Evolutionary conservation across 2,329 filamentous ascomycete species (phyloP).

Genomic region (Pyrenochaeta sp.): DNA sequence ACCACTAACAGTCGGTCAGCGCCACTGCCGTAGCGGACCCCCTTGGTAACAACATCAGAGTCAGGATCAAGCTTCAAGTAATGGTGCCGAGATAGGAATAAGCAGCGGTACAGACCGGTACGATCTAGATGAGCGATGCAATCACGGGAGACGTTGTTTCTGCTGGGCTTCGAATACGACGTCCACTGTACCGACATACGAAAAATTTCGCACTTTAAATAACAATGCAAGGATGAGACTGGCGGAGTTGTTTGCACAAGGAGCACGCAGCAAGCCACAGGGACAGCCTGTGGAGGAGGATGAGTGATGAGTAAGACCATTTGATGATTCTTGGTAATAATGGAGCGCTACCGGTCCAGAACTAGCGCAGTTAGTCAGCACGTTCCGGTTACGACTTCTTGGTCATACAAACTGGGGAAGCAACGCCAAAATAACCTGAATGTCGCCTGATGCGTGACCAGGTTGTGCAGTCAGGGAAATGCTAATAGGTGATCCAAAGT

Average conservation of each 20-base stretch:
- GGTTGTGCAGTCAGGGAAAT: neutral
- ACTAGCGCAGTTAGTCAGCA: conserved; percentile 25
- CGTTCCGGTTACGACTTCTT: neutral
- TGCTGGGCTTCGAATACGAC: conserved; percentile 12
- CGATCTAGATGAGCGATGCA: conserved; percentile 11
- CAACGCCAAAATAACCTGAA: neutral
- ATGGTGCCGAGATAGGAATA: conserved; percentile 1
- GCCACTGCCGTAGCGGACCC: conserved; percentile 19
- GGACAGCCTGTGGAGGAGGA: conserved; percentile 9
- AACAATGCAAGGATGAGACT: conserved; percentile 1
- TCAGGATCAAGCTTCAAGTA: conserved; percentile 1
- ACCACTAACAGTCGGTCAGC: conserved; percentile 16
- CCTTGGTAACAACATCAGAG: conserved; percentile 10
- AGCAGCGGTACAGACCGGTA: neutral
- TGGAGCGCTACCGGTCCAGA: conserved; percentile 4
- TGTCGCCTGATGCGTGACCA: conserved; percentile 3
- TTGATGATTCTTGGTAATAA: conserved; percentile 26
- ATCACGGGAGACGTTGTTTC: conserved; percentile 19
- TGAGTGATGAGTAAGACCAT: conserved; percentile 30
- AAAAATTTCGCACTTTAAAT: conserved; percentile 1
- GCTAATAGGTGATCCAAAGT: neutral
- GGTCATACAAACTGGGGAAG: conserved; percentile 8
- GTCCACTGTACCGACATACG: conserved; percentile 5
- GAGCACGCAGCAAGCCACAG: conserved; percentile 10
- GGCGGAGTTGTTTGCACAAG: conserved; percentile 5